Evolutionary conservation across 1,284 basidiomycete genomes (phyloP), one percentile per base, ranked within the genome.

Genomic region (Meira nashicola): DNA sequence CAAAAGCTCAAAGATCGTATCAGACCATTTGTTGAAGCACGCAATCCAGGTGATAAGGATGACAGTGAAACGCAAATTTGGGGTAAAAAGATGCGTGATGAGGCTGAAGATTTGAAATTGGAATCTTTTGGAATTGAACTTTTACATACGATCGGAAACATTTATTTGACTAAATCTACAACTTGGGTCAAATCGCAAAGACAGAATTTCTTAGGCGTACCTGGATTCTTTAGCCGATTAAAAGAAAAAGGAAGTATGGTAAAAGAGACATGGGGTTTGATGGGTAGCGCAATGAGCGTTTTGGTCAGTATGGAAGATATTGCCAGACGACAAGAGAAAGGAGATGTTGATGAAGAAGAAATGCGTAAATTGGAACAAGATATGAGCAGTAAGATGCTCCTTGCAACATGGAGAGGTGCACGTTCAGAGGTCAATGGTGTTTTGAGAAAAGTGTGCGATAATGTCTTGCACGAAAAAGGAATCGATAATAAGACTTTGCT

Each of bases 91-190:
- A 90, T 96, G 79, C 84, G 81, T 74, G 82, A 85, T 47, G 95
- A 99, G 79, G 92, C 91, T 1, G 92, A 96, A 66, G 95, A 99
- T 81, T 79, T 99, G 73, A 98, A 97, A 82, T 81, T 97, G 60
- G 95, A 99, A 82, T 94, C 91, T 67, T 99, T 99, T 79, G 95
- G 95, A 58, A 87, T 98, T 44, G 94, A 97, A 85, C 87, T 93
- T 9, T 67, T 79, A 46, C 73, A 75, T 58, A 70, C 75, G 39
- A 79, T 79, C 60, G 77, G 77, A 46, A 87, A 84, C 59, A 86
- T 96, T 39, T 98, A 97, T 79, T 87, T 92, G 72, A 89, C 88
- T 82, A 97, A 96, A 80, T 89, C 90, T 2, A 86, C 89, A 39
- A 90, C 90, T 49, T 95, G 87, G 81, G 82, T 97, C 81, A 97